Percentiles rank a stretch among this genome's conserved stretches.
Conservation (phyloP, 768 basidiomycete genomes). For the Candolleomyces eurysporus region DNA sequence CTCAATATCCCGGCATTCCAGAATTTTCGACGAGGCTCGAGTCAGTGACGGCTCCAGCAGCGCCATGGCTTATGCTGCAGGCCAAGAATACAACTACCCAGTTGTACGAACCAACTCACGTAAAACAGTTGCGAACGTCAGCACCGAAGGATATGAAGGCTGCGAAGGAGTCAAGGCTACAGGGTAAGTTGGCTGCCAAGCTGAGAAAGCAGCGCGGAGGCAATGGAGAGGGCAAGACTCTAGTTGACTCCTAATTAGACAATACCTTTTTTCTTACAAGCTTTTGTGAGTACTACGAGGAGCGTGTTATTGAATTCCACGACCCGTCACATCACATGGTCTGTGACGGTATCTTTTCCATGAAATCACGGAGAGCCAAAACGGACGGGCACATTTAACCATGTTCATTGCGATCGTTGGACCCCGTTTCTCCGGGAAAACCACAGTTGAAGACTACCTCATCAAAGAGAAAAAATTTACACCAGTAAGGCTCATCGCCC, state of each 20-base stretch:
- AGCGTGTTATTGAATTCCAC: background rate
- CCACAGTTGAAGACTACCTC: constrained; percentile 58
- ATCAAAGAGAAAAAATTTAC: constrained; percentile 56
- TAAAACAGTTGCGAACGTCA: constrained; percentile 79
- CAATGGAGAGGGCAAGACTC: no score
- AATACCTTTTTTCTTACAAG: no score
- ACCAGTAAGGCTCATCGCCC: constrained; percentile 39
- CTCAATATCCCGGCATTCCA: constrained; percentile 38
- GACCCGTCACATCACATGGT: constrained; percentile 1
- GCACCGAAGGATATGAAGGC: constrained; percentile 77
- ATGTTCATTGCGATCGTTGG: constrained; percentile 76
- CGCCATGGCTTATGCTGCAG: constrained; percentile 57
- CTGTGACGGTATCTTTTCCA: background rate
- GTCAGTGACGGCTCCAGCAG: constrained; percentile 53
- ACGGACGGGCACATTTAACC: background rate
- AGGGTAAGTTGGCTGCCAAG: constrained; percentile 44
- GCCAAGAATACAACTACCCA: constrained; percentile 10
- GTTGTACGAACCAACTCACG: constrained; percentile 62
- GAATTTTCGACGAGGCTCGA: constrained; percentile 38
- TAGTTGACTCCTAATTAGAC: no score
- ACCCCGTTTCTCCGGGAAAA: constrained; percentile 60
- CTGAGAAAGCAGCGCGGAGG: background rate
- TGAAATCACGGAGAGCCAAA: no score
- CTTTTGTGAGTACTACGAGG: no score
- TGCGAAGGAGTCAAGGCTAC: constrained; percentile 56